These are phyloP conservation scores for Zoysia pacifica DNA, from an alignment of 176 grass and related monocot genomes.

Conservation along the genomic window DNA sequence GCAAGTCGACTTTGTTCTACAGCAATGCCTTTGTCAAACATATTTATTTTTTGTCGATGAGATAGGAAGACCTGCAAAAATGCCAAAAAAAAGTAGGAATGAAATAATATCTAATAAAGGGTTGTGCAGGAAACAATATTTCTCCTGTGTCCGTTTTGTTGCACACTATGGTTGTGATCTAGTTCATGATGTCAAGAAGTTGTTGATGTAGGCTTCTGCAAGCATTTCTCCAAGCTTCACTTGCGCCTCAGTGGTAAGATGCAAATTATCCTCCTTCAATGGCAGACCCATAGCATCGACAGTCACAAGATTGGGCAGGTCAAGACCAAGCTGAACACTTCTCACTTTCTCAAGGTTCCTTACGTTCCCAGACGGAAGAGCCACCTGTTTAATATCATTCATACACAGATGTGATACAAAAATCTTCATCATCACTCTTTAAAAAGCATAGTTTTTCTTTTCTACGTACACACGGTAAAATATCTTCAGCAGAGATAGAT, in stretches of 20 bases:
- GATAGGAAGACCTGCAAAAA: slow-evolving; percentile 13
- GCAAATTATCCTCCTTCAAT: slow-evolving; percentile 71
- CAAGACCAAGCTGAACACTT: slow-evolving; percentile 65
- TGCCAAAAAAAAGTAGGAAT: slow-evolving; percentile 2
- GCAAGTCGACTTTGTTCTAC: background rate
- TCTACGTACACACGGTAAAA: too few species aligned
- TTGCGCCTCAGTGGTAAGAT: slow-evolving; percentile 78
- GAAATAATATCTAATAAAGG: background rate
- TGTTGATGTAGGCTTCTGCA: slow-evolving; percentile 59
- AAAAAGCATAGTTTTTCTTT: too few species aligned
- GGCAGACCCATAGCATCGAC: slow-evolving; percentile 75
- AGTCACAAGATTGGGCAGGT: slow-evolving; percentile 72
- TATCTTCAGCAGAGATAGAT: too few species aligned
- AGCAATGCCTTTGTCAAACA: background rate
- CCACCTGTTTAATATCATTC: slow-evolving; percentile 56
- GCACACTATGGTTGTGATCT: background rate
- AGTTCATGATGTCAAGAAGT: background rate
- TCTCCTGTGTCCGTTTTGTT: background rate
- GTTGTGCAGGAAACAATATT: background rate
- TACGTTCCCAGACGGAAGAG: slow-evolving; percentile 72
- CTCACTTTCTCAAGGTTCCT: slow-evolving; percentile 74
- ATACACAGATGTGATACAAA: background rate
- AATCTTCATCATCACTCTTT: too few species aligned
- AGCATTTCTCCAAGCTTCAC: slow-evolving; percentile 82
- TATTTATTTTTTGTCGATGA: background rate